Conservation (phyloP, 805 yeast species). For the Kodamaea kaohsiungensis region DNA sequence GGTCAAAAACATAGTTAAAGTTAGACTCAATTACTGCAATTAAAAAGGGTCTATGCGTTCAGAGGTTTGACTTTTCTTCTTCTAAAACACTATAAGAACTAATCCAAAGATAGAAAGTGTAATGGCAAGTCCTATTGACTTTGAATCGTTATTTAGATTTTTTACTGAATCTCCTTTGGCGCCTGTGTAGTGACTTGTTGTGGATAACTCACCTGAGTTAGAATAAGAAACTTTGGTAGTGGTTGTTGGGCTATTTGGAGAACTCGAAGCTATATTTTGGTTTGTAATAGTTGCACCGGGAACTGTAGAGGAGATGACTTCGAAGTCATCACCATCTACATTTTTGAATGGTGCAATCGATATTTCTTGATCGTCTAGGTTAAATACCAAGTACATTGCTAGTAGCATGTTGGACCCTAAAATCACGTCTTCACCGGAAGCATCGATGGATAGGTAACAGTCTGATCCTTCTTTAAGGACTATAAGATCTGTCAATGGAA, state of each 20-base stretch:
- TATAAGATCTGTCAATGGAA: conserved; percentile 6
- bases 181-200: neutral
- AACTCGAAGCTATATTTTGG: neutral
- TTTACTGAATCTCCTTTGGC: too few species aligned
- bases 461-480: neutral
- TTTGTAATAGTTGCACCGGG: neutral
- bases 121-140: too few species aligned
- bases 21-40: too few species aligned
- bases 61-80: too few species aligned
- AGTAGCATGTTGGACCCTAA: neutral
- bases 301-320: neutral
- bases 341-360: neutral
- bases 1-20: too few species aligned
- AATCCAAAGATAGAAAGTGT: too few species aligned
- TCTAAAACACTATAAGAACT: too few species aligned
- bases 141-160: too few species aligned
- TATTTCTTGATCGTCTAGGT: neutral
- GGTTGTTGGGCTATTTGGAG: neutral
- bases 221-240: neutral
- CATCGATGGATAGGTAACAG: neutral
- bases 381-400: neutral
- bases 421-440: neutral
- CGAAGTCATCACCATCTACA: neutral
- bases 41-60: too few species aligned
- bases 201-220: neutral